These are phyloP conservation scores for Dentipellis fragilis DNA, from an alignment of 768 basidiomycete species.

Conservation along the genomic window DNA sequence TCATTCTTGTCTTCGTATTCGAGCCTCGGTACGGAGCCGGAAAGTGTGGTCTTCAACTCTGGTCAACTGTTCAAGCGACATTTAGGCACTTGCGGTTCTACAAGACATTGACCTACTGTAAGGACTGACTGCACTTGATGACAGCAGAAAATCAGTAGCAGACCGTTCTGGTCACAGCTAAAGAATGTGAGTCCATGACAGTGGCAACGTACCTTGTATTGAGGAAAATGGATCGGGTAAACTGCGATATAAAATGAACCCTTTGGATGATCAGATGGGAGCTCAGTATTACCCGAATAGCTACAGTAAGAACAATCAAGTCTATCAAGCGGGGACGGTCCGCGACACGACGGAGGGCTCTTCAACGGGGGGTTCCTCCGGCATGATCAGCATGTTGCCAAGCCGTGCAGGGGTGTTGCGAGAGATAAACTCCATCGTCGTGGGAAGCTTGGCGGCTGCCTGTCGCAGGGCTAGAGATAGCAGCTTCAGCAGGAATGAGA, in stretches of 20 bases:
- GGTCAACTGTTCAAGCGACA: too few relatives aligned
- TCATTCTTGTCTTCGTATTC: too few relatives aligned
- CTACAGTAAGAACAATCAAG: background rate
- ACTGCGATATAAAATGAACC: background rate
- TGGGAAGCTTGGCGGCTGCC: slow-evolving; percentile 82
- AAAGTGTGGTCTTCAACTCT: too few relatives aligned
- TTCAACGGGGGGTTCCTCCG: background rate
- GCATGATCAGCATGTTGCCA: slow-evolving; percentile 47
- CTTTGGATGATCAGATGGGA: background rate
- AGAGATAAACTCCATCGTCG: slow-evolving; percentile 79
- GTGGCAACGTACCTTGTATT: too few relatives aligned
- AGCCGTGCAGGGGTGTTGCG: slow-evolving; percentile 60
- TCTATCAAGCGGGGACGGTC: background rate
- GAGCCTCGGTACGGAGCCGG: too few relatives aligned
- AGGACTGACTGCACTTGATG: too few relatives aligned
- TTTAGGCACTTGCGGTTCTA: too few relatives aligned
- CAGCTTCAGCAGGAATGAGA: slow-evolving; percentile 1
- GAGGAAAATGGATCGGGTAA: background rate
- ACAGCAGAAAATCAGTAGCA: too few relatives aligned
- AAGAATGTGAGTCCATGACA: too few relatives aligned
- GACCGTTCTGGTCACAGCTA: too few relatives aligned
- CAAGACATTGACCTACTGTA: too few relatives aligned
- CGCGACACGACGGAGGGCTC: background rate
- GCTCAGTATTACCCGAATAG: background rate
- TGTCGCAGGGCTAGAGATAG: slow-evolving; percentile 61